Base-by-base conservation (phyloP, 345 rosid species). In the Lumnitzera littorea region DNA sequence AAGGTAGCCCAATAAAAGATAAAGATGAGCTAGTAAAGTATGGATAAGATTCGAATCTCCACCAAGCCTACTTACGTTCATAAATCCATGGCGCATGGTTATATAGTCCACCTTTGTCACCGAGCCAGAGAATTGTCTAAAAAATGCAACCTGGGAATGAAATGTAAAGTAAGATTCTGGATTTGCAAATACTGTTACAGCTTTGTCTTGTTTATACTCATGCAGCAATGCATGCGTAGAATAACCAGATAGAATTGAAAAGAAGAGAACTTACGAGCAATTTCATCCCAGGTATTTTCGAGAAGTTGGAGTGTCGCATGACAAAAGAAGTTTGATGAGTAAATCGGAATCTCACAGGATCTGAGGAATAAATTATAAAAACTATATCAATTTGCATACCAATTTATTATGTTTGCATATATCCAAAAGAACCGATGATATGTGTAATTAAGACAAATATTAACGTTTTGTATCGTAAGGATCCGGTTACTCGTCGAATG, bases 301-400 rank as follows among this genome's bases (percentile, higher is more conserved):
- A 77, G 54, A 72, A 62, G 63, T 76, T 78, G 8, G 80, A 70
- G 71, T 86, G 86, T 16, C 70, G 75, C 72, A 29, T 82, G 23
- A 78, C 84, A 12, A 85, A 85, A 3, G 88, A 80, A 13, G 84
- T 80, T 63, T 82, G 86, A 52, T 78, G 91, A n/a, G 86, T 76
- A 3, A 85, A 73, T 56, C 88, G 71, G 65, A 82, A 80, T 59
- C 86, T 80, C 48, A 67, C 49, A 5, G 84, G 84, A 72, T 82
- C 91, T 80, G 72, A 2, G 25, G 24, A 24, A 24, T 0, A 36
- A 36, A 36, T 11, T 10, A 0, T 1, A 7, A 36, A 36, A 36
- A 36, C 1, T 36, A 36, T 36, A 36, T 36, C 5, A 1, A 36
- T 36, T 5, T 36, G 43, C 11, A 36, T 36, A 20, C 20, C 20